Evolutionary conservation across 176 grass and related monocot species (phyloP).

Genomic region (Oryza brachyantha): DNA sequence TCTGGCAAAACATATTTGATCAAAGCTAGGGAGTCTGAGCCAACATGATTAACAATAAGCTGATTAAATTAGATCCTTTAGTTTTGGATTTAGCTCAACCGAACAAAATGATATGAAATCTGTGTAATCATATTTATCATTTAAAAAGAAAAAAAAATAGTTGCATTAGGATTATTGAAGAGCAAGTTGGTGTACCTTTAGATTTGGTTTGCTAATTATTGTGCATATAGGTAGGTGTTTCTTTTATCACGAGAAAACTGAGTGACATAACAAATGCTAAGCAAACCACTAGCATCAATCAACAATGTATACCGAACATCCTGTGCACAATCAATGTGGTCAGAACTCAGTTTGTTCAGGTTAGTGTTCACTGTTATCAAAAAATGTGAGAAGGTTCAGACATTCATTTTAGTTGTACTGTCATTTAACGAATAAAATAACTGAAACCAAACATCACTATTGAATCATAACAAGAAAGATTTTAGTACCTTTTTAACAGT

Average conservation of each 20-base stretch:
- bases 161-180: not conserved
- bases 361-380: conserved; percentile 5
- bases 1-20: conserved; percentile 6
- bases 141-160: not conserved
- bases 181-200: not conserved
- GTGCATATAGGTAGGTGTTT: not conserved
- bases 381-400: conserved; percentile 9
- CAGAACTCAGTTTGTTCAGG: conserved; percentile 18
- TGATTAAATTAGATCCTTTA: not conserved
- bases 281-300: not conserved
- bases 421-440: conserved; percentile 23
- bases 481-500: conserved; percentile 63
- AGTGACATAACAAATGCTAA: not conserved
- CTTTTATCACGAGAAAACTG: not conserved
- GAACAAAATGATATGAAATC: not conserved
- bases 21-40: not conserved
- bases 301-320: not conserved
- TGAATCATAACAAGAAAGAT: conserved; percentile 16
- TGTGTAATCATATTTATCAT: not conserved
- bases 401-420: conserved; percentile 7
- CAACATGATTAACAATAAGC: not conserved
- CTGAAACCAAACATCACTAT: conserved; percentile 18
- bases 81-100: not conserved
- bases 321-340: not conserved
- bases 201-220: not conserved